A percentile compares a stretch with the other conserved stretches of the same genome.
These are phyloP conservation scores for Schizonepeta tenuifolia DNA, from an alignment of 257 asterid genomes.

Conservation along the genomic window DNA sequence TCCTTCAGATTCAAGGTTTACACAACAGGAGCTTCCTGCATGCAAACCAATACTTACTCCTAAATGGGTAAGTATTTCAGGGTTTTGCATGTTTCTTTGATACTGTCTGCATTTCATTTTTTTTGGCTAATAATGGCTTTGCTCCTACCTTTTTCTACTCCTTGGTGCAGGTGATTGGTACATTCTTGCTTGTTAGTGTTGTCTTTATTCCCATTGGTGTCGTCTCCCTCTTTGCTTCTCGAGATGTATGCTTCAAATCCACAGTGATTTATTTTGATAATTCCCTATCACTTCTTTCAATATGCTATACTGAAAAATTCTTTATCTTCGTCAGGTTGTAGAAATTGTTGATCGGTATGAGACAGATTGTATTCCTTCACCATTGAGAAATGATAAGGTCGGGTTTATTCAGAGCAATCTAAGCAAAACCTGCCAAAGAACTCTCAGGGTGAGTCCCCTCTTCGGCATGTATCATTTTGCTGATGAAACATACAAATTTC, in stretches of 20 bases:
- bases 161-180: constrained; percentile 72
- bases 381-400: constrained; percentile 43
- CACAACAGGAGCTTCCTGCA: constrained; percentile 98
- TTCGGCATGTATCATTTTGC: constrained; percentile 18
- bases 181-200: constrained; percentile 72
- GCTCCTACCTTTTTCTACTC: constrained; percentile 14
- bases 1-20: constrained; percentile 89
- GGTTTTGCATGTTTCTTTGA: constrained; percentile 5
- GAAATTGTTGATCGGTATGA: constrained; percentile 65
- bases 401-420: constrained; percentile 51
- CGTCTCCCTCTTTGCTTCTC: constrained; percentile 81
- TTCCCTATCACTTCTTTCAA: constrained; percentile 2
- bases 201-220: constrained; percentile 90
- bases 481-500: background rate
- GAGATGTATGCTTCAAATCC: constrained; percentile 43
- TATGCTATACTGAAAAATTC: constrained; percentile 29
- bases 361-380: constrained; percentile 49
- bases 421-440: constrained; percentile 54
- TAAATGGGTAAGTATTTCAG: constrained; percentile 66
- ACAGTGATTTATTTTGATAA: background rate
- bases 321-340: constrained; percentile 49
- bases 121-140: constrained; percentile 23
- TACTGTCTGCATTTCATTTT: background rate
- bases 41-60: constrained; percentile 98
- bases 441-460: constrained; percentile 47